phyloP scores from a whole-genome alignment of 495 filamentous ascomycete genomes.

The Tuber indicum region DNA sequence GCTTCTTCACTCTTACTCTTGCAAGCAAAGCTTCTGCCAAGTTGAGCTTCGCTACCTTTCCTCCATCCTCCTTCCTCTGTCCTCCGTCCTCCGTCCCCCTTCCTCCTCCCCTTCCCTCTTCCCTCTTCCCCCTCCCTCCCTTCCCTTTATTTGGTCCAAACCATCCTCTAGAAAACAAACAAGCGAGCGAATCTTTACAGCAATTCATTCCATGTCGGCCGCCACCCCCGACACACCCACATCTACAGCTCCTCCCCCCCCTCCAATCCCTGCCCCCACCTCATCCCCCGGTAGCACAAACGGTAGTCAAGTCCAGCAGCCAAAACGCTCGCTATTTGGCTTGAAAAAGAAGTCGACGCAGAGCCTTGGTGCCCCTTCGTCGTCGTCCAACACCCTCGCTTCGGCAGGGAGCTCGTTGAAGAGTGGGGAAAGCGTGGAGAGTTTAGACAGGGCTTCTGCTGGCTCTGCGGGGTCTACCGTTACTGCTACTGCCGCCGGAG shows the following conservation, averaged over 20 bases:
- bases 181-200: not conserved
- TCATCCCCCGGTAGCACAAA: slow-evolving; percentile 20
- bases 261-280: slow-evolving; percentile 20
- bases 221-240: not conserved
- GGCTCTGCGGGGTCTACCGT: not conserved
- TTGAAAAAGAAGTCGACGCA: slow-evolving; percentile 37
- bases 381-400: slow-evolving; percentile 25
- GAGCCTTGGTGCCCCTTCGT: slow-evolving; percentile 25
- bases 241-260: slow-evolving; percentile 10
- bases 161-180: not conserved
- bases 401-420: slow-evolving; percentile 27
- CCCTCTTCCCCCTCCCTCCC: not conserved
- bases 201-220: slow-evolving; percentile 26
- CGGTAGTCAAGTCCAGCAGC: not conserved
- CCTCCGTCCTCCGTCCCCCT: not conserved
- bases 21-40: not conserved
- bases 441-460: slow-evolving; percentile 23
- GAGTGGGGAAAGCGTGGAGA: slow-evolving; percentile 34
- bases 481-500: not conserved
- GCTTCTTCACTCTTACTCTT: not conserved
- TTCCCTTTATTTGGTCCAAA: not conserved
- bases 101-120: not conserved
- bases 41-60: slow-evolving; percentile 8
- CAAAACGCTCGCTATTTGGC: slow-evolving; percentile 34
- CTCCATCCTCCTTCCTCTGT: not conserved